A percentile compares a stretch with the other conserved stretches of the same genome.
phyloP scores from a whole-genome alignment of 768 basidiomycete species.

The Suillus placidus region DNA sequence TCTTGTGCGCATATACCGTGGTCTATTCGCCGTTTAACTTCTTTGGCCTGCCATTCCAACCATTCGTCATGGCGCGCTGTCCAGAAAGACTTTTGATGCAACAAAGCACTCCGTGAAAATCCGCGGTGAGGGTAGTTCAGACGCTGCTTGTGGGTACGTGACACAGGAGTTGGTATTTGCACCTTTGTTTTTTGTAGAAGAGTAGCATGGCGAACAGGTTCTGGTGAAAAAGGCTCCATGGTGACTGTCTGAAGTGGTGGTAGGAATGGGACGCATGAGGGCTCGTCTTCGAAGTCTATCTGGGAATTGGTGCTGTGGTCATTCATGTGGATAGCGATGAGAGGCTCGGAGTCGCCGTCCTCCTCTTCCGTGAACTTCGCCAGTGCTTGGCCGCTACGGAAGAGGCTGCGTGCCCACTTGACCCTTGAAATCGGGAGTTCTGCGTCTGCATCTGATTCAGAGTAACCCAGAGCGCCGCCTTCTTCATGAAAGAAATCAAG shows the following conservation, averaged over 20 bases:
- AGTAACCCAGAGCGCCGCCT: slow-evolving; percentile 1
- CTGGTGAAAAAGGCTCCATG: slow-evolving; percentile 22
- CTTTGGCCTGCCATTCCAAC: slow-evolving; percentile 38
- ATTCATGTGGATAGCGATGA: background rate
- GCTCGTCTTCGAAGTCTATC: slow-evolving; percentile 19
- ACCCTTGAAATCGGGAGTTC: slow-evolving; percentile 7
- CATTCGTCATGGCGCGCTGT: slow-evolving; percentile 54
- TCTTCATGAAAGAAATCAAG: slow-evolving; percentile 41
- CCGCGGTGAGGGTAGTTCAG: slow-evolving; percentile 60
- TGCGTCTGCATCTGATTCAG: slow-evolving; percentile 8
- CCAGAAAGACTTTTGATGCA: slow-evolving; percentile 68
- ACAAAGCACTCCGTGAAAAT: slow-evolving; percentile 60
- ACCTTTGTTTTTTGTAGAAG: slow-evolving; percentile 6
- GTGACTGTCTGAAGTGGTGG: slow-evolving; percentile 21
- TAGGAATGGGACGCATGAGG: slow-evolving; percentile 13
- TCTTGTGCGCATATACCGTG: slow-evolving; percentile 6
- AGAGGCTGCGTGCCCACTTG: slow-evolving; percentile 18
- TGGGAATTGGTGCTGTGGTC: slow-evolving; percentile 13
- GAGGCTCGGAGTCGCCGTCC: slow-evolving; percentile 1
- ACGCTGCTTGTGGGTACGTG: slow-evolving; percentile 31
- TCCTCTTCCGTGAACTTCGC: slow-evolving; percentile 16
- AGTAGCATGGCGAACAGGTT: slow-evolving; percentile 23
- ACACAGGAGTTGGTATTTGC: slow-evolving; percentile 10
- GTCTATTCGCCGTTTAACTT: slow-evolving; percentile 14
- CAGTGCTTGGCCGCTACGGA: slow-evolving; percentile 4